Evolutionary conservation across 768 basidiomycete genomes (phyloP).

Genomic region (Terana coerulea): DNA sequence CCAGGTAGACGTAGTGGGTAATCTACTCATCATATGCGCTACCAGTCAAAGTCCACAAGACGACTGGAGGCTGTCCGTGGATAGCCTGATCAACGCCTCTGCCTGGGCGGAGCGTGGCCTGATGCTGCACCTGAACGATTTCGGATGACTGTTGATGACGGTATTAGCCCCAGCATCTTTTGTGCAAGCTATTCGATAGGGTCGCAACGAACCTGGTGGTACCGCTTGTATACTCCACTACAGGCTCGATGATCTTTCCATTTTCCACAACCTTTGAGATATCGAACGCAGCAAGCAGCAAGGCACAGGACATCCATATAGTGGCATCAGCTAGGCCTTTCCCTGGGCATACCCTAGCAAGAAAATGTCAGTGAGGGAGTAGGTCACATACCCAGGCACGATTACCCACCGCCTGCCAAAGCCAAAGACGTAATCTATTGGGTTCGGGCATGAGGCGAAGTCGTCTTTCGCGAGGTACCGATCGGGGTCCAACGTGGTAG

Average conservation of each 20-base stretch:
- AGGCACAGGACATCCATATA: constrained; percentile 26
- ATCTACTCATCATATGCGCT: too few relatives aligned
- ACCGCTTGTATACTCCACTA: constrained; percentile 20
- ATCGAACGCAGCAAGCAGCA: constrained; percentile 27
- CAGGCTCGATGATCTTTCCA: constrained; percentile 25
- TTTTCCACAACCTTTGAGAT: constrained; percentile 25
- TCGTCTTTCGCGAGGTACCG: constrained; percentile 17
- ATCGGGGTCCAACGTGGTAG: constrained; percentile 21
- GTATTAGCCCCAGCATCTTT: neutral
- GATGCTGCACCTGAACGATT: constrained; percentile 11
- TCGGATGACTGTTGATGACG: constrained; percentile 10
- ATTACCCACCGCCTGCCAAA: constrained; percentile 27
- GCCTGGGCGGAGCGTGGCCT: constrained; percentile 5
- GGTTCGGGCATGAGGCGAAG: constrained; percentile 17
- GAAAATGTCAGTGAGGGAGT: constrained; percentile 5
- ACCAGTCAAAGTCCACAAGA: too few relatives aligned
- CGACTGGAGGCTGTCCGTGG: too few relatives aligned
- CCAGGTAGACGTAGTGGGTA: too few relatives aligned
- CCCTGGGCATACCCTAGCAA: constrained; percentile 15
- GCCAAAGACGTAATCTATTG: constrained; percentile 24
- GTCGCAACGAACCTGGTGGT: constrained; percentile 21
- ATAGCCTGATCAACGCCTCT: neutral
- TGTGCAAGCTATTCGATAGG: neutral
- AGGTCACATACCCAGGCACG: constrained; percentile 16
- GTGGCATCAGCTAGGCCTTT: constrained; percentile 25